A percentile compares a stretch with the other conserved stretches of the same genome.
phyloP scores from a whole-genome alignment of 2,329 filamentous ascomycete species.

The Periconia sp. region DNA sequence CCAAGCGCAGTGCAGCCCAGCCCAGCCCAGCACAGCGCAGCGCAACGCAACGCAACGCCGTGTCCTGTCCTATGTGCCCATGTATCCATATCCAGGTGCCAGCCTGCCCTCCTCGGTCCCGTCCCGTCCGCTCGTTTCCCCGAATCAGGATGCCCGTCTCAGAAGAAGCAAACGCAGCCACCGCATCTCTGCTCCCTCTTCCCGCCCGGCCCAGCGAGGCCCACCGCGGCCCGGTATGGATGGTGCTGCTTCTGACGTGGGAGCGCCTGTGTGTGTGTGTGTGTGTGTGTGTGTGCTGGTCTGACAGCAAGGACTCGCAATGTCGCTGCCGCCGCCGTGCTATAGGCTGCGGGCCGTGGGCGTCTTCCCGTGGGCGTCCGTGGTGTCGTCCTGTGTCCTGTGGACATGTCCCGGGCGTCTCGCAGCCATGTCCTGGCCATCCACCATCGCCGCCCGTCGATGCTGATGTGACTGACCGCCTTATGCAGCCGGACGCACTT shows the following conservation, averaged over 20 bases:
- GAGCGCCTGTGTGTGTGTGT: background rate
- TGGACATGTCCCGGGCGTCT: no score
- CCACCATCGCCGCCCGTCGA: no score
- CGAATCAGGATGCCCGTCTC: no score
- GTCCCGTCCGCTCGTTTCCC: no score
- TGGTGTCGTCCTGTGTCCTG: no score
- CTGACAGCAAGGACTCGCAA: conserved; percentile 1
- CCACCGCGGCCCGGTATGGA: background rate
- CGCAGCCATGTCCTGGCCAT: no score
- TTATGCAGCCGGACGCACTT: conserved; percentile 24
- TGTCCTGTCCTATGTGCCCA: no score
- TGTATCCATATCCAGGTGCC: no score
- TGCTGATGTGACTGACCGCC: conserved; percentile 22
- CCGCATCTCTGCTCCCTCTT: background rate
- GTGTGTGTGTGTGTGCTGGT: conserved; percentile 2
- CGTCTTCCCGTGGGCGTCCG: background rate
- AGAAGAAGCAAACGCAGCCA: conserved; percentile 3
- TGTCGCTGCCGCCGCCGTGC: background rate
- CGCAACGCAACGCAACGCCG: no score
- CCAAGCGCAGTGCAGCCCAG: no score
- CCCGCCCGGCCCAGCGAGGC: background rate
- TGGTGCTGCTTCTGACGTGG: conserved; percentile 3
- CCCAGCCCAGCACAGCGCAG: no score
- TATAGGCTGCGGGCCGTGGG: background rate
- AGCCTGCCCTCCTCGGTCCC: no score